Percentiles rank a stretch among this genome's conserved stretches.
These are phyloP conservation scores for Beauveria medogensis DNA, from an alignment of 2,329 filamentous ascomycete species.

Conservation along the genomic window DNA sequence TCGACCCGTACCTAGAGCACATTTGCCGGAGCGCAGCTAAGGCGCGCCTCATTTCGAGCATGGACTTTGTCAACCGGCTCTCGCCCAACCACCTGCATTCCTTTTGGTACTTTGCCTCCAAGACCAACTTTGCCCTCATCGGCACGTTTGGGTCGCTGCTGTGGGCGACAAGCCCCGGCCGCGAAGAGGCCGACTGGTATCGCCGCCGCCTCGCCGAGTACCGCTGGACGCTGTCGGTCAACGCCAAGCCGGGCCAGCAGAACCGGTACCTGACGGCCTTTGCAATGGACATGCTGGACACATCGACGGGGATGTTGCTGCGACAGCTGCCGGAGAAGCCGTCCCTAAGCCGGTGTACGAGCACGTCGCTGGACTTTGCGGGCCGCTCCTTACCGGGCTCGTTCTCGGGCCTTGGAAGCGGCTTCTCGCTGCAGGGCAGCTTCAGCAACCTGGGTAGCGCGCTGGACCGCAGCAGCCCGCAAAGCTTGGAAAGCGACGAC, in stretches of 20 bases:
- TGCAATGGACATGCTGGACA: conserved; percentile 71
- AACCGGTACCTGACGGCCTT: conserved; percentile 54
- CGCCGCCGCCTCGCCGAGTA: conserved; percentile 79
- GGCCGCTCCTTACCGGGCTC: conserved; percentile 22
- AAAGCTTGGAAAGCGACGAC: conserved; percentile 43
- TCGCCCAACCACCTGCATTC: conserved; percentile 78
- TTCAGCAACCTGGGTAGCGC: conserved; percentile 32
- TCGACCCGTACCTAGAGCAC: conserved; percentile 77
- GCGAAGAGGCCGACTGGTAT: conserved; percentile 91
- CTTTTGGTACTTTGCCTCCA: conserved; percentile 87
- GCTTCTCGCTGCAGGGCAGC: conserved; percentile 26
- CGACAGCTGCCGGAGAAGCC: conserved; percentile 66
- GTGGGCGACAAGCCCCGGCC: conserved; percentile 78
- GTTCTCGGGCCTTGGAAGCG: conserved; percentile 21
- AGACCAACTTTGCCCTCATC: conserved; percentile 89
- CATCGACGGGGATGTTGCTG: conserved; percentile 58
- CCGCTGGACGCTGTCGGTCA: conserved; percentile 86
- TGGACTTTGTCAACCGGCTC: conserved; percentile 94
- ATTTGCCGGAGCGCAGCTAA: conserved; percentile 93
- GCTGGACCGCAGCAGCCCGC: conserved; percentile 31
- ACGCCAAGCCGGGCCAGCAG: conserved; percentile 60
- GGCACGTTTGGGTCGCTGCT: conserved; percentile 87
- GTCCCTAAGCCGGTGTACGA: conserved; percentile 45
- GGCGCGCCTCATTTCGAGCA: conserved; percentile 85
- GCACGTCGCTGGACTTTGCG: conserved; percentile 37